A percentile compares a stretch with the other conserved stretches of the same genome.
Conservation (phyloP, 352 stramenopile genomes). For the Stephanocyclus meneghinianus region DNA sequence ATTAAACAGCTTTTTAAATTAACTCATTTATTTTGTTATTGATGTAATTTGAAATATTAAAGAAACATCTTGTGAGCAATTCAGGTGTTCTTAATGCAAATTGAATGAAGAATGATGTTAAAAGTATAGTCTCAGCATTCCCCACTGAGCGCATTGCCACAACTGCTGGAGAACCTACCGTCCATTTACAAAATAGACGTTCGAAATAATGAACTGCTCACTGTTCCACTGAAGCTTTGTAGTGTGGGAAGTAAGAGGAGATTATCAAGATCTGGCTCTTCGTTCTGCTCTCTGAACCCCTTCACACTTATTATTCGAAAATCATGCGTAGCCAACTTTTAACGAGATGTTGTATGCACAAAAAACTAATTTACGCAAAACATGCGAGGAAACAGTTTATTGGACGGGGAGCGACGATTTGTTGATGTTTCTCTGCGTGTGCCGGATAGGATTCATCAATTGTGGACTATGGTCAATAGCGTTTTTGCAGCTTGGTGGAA, state of each 20-base stretch:
- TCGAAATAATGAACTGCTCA: constrained; percentile 28
- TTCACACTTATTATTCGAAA: constrained; percentile 2
- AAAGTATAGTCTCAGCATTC: too few relatives aligned
- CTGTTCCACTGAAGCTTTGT: constrained; percentile 30
- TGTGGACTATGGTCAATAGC: constrained; percentile 13
- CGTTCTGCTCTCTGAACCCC: background rate
- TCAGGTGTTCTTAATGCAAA: too few relatives aligned
- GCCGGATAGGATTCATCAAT: constrained; percentile 18
- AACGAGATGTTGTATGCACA: constrained; percentile 29
- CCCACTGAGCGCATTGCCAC: constrained; percentile 20
- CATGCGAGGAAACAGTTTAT: constrained; percentile 47
- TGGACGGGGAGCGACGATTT: constrained; percentile 29
- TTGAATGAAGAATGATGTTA: too few relatives aligned
- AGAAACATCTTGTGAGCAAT: too few relatives aligned
- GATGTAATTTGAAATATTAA: too few relatives aligned
- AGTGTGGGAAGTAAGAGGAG: constrained; percentile 30
- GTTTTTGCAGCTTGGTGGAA: constrained; percentile 18
- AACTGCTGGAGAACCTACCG: constrained; percentile 24
- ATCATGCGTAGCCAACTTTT: constrained; percentile 28
- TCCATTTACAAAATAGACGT: constrained; percentile 36
- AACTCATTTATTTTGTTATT: too few relatives aligned
- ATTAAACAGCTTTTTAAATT: too few relatives aligned
- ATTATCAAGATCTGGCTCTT: background rate
- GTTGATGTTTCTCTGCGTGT: constrained; percentile 13
- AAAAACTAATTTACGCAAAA: constrained; percentile 36